Evolutionary conservation across 306 rosid genomes (phyloP).

Genomic region (Biancaea sappan): DNA sequence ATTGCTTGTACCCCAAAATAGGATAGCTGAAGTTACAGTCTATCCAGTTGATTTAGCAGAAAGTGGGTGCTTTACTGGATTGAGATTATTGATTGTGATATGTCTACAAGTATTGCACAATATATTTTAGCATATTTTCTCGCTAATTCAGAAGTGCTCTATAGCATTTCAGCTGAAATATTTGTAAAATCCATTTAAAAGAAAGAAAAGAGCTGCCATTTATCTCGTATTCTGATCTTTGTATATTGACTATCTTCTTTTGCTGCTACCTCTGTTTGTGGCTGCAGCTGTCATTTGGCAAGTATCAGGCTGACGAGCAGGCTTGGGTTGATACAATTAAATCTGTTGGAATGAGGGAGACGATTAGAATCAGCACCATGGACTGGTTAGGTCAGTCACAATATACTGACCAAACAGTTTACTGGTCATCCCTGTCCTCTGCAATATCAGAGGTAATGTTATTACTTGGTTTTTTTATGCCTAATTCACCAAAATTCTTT

Average conservation of each 20-base stretch:
- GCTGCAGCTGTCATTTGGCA: conserved; percentile 79
- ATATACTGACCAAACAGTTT: conserved; percentile 61
- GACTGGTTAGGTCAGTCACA: conserved; percentile 97
- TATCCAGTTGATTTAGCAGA: conserved; percentile 1
- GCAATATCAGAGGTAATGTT: conserved; percentile 83
- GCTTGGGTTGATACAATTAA: conserved; percentile 86
- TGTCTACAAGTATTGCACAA: neutral
- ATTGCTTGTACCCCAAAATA: neutral
- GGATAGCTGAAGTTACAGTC: neutral
- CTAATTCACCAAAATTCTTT: neutral
- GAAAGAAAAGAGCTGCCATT: neutral
- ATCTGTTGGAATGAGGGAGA: conserved; percentile 60
- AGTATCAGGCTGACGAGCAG: conserved; percentile 83
- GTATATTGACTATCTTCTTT: conserved; percentile 5
- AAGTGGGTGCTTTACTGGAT: neutral
- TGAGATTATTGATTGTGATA: neutral
- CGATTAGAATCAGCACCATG: conserved; percentile 85
- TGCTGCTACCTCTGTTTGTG: conserved; percentile 36
- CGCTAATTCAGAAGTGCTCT: conserved; percentile 19
- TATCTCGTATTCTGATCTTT: neutral
- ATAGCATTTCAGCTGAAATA: neutral
- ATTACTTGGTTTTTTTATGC: neutral
- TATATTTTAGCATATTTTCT: neutral
- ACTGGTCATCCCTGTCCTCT: conserved; percentile 85
- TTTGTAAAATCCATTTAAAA: neutral